Base-by-base conservation (phyloP, 495 filamentous ascomycete species). In the Symbiotaphrina buchneri region DNA sequence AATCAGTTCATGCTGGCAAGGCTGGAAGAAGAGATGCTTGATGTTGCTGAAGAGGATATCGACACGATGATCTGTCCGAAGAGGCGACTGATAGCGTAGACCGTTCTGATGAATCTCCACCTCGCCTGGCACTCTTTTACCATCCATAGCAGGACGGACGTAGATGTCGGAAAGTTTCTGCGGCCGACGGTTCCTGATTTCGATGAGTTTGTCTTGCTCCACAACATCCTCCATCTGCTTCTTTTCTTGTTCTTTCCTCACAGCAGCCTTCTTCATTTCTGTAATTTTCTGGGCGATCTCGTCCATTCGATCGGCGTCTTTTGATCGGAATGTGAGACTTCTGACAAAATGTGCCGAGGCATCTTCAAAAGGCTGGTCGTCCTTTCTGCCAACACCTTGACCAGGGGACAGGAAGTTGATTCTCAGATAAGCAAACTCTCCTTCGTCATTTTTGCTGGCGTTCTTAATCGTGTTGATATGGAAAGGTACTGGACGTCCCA, bases 211-310 rank as follows among this genome's bases (percentile, higher is more conserved):
- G 41, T 95, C 90, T 49, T 95, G 90, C 50, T 95, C 91, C 3
- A 99, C 82, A n/a, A 99, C 90, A 59, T 95, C 90, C 46, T 95
- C 90, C 74, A 99, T 71, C 41, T 99, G 84, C 50, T 99, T 99
- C 62, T 93, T 93, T 49, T 99, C 87, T 45, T 94, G 82, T 47
- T 95, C 90, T 38, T 74, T 71, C 43, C 90, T 79, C 21, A 79
- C 64, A 2, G 80, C 70, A 40, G 76, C 75, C 51, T 87, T 92
- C 51, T 91, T 85, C 46, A 99, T 73, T 35, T 92, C 81, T 3
- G 78, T 79, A 35, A 99, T 93, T 42, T 85, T 73, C 15, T 74
- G 71, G 4, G 81, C 74, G 33, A 99, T 83, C 34, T 81, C 74
- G 13, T 81, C 71, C 46, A 95, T 76, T 24, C 90, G 70, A 28